Evolutionary conservation across 1,284 basidiomycete genomes (phyloP).

Genomic region (Pseudozyma hubeiensis): DNA sequence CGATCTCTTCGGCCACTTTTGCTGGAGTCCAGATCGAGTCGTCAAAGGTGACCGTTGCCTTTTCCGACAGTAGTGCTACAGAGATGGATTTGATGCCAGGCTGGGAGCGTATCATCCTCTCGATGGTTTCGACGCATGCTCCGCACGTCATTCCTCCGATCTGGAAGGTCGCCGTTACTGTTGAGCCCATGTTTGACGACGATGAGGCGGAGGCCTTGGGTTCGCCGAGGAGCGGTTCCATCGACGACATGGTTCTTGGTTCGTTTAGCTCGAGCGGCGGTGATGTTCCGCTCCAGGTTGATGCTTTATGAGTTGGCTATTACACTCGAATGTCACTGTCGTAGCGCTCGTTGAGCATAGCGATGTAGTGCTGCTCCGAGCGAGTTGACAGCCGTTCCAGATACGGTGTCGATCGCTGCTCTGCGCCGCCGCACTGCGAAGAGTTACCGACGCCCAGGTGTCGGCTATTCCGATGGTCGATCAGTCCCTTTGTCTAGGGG

Average conservation of each 20-base stretch:
- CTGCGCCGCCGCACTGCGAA: too few species aligned
- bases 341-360: too few species aligned
- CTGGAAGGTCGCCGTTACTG: conserved; percentile 73
- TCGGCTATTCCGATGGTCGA: too few species aligned
- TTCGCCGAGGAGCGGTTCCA: conserved; percentile 24
- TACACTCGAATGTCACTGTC: too few species aligned
- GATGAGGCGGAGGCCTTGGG: conserved; percentile 21
- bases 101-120: conserved; percentile 85
- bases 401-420: too few species aligned
- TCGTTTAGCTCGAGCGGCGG: too few species aligned
- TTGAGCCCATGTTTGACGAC: conserved; percentile 12
- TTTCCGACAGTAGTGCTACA: conserved; percentile 92
- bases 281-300: too few species aligned
- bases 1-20: conserved; percentile 80
- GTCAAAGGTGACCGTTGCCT: conserved; percentile 90
- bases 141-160: conserved; percentile 94
- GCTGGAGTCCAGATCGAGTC: conserved; percentile 80
- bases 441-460: too few species aligned
- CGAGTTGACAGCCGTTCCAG: too few species aligned
- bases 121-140: conserved; percentile 92
- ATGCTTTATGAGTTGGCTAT: too few species aligned
- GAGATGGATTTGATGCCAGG: conserved; percentile 87
- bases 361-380: too few species aligned
- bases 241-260: conserved; percentile 17
- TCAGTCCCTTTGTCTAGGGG: too few species aligned